A percentile compares a stretch with the other conserved stretches of the same genome.
Evolutionary conservation across 148 eudicot genomes (phyloP).

Genomic region (Rhododendron simsii): DNA sequence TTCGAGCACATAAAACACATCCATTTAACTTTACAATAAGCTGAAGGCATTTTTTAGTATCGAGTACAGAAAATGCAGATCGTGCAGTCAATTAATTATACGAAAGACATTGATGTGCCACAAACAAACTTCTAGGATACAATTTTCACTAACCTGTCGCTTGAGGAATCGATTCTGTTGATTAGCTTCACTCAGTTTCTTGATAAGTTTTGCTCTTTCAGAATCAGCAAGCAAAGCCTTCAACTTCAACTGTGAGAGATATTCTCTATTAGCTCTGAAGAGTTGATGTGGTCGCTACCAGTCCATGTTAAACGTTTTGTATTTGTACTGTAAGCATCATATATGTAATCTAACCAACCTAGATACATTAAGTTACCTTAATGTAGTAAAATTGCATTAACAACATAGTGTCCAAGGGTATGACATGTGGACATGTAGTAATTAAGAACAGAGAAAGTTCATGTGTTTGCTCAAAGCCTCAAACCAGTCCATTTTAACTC

Average conservation of each 20-base stretch:
- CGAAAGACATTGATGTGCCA: neutral
- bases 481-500: neutral
- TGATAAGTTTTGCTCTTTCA: slow-evolving; percentile 70
- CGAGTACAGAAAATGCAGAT: neutral
- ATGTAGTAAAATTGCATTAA: neutral
- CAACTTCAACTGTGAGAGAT: slow-evolving; percentile 61
- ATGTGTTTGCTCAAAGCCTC: neutral
- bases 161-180: slow-evolving; percentile 87
- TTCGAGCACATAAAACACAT: neutral
- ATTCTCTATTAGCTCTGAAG: neutral
- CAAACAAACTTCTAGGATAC: too few species aligned
- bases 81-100: neutral
- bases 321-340: neutral
- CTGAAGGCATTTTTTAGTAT: neutral
- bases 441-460: neutral
- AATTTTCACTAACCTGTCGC: slow-evolving; percentile 60
- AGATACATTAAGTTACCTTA: neutral
- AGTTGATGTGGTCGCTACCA: neutral
- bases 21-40: neutral
- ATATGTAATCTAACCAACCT: neutral
- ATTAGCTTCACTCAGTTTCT: slow-evolving; percentile 97
- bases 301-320: neutral
- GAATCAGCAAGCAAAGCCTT: slow-evolving; percentile 66
- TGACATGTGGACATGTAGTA: neutral
- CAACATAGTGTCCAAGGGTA: neutral